Evolutionary conservation across 257 asterid species (phyloP), one percentile per base, ranked within the genome.

Genomic region (Solanum dulcamara): DNA sequence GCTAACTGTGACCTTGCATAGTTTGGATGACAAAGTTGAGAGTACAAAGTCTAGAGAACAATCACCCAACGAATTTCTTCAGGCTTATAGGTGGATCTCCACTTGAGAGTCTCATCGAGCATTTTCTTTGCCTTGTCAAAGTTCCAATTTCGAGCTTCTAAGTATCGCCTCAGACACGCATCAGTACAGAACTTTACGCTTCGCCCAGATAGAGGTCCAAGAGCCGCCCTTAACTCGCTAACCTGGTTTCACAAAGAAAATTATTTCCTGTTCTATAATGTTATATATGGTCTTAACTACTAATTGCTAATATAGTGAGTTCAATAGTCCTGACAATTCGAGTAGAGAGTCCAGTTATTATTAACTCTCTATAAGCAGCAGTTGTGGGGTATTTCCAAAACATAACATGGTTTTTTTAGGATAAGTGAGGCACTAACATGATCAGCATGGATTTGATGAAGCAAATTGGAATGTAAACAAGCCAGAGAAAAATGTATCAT

Each of bases 11-110:
- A 35, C 46, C 79, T 70, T 20, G 48, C 30, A 35, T 20, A 70
- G 17, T 35, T 35, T 40, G 44, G 4, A 37, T 5, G 32, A 20
- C 30, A 20, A 71, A 68, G 15, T 33, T 68, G 46, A 17, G 48
- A 33, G 15, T 17, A 33, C 46, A 9, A 18, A 33, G 3, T 37
- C 40, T 79, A 33, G 79, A 37, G 2, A 72, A 40, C 53, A 87
- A 91, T 90, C 88, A 94, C 99, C 99, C 98, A 96, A 67, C 95
- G 94, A 83, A 91, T 94, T 87, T 96, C 98, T 89, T 96, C 99
- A 12, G 98, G 98, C 81, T 91, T 96, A 85, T 83, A 96, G 70
- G 90, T 86, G 32, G 90, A 85, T 75, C 99, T 90, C 99, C 99
- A 96, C 84, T 91, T 89, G 42, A 96, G 88, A 60, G 98, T 90